Evolutionary conservation across 345 rosid species (phyloP), one percentile per base, ranked within the genome.

Genomic region (Abelmoschus esculentus): DNA sequence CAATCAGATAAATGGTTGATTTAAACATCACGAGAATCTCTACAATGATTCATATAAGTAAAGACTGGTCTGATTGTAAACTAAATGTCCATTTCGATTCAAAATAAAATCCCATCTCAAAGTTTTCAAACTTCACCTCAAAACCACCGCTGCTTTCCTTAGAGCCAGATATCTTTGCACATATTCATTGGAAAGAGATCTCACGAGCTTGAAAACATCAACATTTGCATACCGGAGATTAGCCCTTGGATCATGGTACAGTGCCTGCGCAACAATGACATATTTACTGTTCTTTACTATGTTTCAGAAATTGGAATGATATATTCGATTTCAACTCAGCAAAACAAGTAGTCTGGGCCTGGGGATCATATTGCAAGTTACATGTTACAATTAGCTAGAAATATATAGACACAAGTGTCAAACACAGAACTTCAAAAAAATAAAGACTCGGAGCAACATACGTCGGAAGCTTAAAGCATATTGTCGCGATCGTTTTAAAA

Each of bases 111-210:
- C 11, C 42, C 0, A 14, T 60, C 53, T 47, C 40, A 4, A 6
- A 22, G 2, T 28, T 57, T n/a, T n/a, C 11, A 0, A 56, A 9
- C 46, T 12, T 26, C 62, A 91, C 88, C 78, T 89, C 78, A 91
- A 82, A 76, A 89, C 86, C 70, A 88, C 87, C 1, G 93, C 96
- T 2, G 98, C 98, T 71, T 89, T 89, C 75, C 98, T 85, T 6
- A 92, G 74, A 73, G 96, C 77, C 69, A 95, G 80, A 73, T 95
- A 95, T 64, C 92, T 87, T 69, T 93, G 98, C 75, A 87, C 98
- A 72, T 91, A 80, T 47, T 88, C 89, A 58, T 85, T 78, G 14
- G 97, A 90, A 68, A 95, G 97, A 40, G 91, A 85, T 57, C 99
- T 83, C 36, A 95, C 75, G 54, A 81, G 77, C 86, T 91, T 88